Base-by-base conservation (phyloP, 164 flowering plant species). In the Annona squamosa region DNA sequence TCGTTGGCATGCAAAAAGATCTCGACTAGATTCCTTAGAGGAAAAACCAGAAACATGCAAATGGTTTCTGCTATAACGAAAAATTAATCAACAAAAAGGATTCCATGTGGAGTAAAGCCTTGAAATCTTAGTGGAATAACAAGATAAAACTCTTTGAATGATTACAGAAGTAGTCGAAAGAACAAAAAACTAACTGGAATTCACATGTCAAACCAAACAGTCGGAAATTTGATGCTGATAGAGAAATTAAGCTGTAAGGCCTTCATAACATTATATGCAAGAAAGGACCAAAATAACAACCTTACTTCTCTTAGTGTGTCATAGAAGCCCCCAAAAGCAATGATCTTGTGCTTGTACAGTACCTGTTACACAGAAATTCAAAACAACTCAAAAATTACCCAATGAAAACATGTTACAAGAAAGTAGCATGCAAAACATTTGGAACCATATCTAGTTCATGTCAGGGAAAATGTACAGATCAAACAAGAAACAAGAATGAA, bases 291-390 rank as follows among this genome's bases (percentile, higher is more conserved):
- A 75, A 68, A 71, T 52, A 80, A 74, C 86, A 82, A 95, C 99
- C 99, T 95, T 83, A 95, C 99, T 95, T 95, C 99, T 85, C 99
- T 85, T 69, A 95, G 97, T 70, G 99, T 95, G 80, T 95, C 99
- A 85, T 95, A 95, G 83, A 95, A 95, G 78, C 99, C 99, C 75
- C 99, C 99, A 87, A 95, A 95, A 76, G 93, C 79, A 76, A 95
- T 81, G 77, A 95, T 86, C 84, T 95, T 93, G 84, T 93, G 98
- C 87, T 95, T 95, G 93, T 95, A 93, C 68, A 95, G 73, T 48
- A 93, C 93, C 99, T 95, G 89, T 45, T 68, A 76, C 69, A 78
- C 16, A 44, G 44, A 73, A 66, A 69, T 71, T 48, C 5, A 5
- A 57, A 47, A 37, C 74, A 37, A 48, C 26, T 64, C 6, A 4